These are phyloP conservation scores for Trichoderma brevicompactum DNA, from an alignment of 2,329 filamentous ascomycete species.

Conservation along the genomic window DNA sequence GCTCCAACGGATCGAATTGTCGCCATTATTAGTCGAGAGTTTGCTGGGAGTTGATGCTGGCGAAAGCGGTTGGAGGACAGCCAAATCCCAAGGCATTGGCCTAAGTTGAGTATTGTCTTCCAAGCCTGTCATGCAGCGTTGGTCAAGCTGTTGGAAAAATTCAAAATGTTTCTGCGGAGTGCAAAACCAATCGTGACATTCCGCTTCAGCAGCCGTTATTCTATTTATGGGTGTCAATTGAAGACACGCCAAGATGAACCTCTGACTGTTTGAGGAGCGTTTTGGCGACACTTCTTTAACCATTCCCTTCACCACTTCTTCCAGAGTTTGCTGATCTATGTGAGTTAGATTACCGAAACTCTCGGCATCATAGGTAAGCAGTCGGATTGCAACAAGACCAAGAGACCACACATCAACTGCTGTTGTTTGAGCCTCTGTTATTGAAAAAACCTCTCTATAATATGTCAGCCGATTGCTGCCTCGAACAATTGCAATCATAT, in stretches of 20 bases:
- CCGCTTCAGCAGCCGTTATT: constrained; percentile 38
- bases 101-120: constrained; percentile 36
- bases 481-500: neutral
- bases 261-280: constrained; percentile 36
- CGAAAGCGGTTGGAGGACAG: constrained; percentile 33
- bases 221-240: constrained; percentile 37
- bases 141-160: constrained; percentile 42
- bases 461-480: constrained; percentile 13
- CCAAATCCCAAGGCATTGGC: constrained; percentile 44
- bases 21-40: neutral
- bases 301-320: neutral
- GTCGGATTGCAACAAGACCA: constrained; percentile 50
- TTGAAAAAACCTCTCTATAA: constrained; percentile 46
- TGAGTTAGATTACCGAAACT: constrained; percentile 37
- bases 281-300: constrained; percentile 26
- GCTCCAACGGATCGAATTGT: neutral
- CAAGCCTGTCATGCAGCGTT: constrained; percentile 38
- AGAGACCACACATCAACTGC: constrained; percentile 59
- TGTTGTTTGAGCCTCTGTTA: constrained; percentile 38
- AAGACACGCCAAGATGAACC: constrained; percentile 42
- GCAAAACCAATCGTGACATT: constrained; percentile 43
- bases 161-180: constrained; percentile 39
- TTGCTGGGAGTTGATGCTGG: neutral
- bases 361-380: constrained; percentile 38
- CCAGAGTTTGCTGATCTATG: constrained; percentile 35